Conservation (phyloP, 2,329 filamentous ascomycete species). For the Dothideomycetes sp. region DNA sequence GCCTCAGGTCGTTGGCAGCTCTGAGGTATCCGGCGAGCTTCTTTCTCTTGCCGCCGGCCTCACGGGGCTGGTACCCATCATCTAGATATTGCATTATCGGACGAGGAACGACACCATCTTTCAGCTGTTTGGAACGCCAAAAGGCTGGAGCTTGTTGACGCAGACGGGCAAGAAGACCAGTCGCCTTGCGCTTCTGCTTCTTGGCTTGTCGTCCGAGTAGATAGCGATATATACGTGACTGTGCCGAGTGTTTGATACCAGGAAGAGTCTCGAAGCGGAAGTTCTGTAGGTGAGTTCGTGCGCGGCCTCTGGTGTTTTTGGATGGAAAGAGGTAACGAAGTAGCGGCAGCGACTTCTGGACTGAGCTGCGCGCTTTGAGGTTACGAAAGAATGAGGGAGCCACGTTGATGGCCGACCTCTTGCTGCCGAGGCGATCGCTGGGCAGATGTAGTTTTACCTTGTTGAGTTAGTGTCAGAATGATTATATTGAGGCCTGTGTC, state of each 20-base stretch:
- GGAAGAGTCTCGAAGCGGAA: slow-evolving; percentile 71
- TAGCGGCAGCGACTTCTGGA: slow-evolving; percentile 24
- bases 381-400: slow-evolving; percentile 4
- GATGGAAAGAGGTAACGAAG: slow-evolving; percentile 54
- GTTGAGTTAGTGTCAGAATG: too few relatives aligned
- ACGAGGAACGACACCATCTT: slow-evolving; percentile 25
- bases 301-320: slow-evolving; percentile 53
- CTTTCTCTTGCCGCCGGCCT: slow-evolving; percentile 64
- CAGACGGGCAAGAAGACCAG: slow-evolving; percentile 24
- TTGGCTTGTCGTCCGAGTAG: slow-evolving; percentile 53
- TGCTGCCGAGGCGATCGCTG: neutral
- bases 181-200: slow-evolving; percentile 23
- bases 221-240: slow-evolving; percentile 68
- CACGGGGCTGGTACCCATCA: slow-evolving; percentile 25
- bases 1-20: slow-evolving; percentile 62
- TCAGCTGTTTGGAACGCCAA: slow-evolving; percentile 22
- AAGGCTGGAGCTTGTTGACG: slow-evolving; percentile 23
- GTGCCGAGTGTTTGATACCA: slow-evolving; percentile 57
- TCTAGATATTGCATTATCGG: slow-evolving; percentile 26
- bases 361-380: slow-evolving; percentile 6
- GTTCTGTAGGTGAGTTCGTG: slow-evolving; percentile 56
- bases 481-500: too few relatives aligned
- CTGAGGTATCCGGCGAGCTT: slow-evolving; percentile 67
- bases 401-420: slow-evolving; percentile 5
- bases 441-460: neutral